phyloP scores from a whole-genome alignment of 2,329 filamentous ascomycete species.

The Bertia moriformis region DNA sequence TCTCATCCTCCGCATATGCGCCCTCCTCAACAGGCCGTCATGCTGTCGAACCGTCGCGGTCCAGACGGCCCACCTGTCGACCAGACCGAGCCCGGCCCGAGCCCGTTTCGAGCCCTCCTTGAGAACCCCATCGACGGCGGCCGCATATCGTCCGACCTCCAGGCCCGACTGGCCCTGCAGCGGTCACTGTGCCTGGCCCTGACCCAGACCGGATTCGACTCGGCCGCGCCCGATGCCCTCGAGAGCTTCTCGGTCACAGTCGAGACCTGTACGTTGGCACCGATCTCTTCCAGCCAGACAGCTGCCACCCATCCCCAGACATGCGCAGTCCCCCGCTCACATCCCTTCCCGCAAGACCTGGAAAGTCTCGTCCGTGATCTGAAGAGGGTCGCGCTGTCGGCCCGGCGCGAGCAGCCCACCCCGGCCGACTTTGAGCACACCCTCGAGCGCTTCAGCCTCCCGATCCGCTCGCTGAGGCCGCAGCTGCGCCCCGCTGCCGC shows the following conservation, averaged over 20 bases:
- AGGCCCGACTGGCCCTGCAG: constrained; percentile 27
- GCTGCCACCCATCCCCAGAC: neutral
- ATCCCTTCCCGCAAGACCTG: constrained; percentile 24
- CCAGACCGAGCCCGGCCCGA: too few species aligned
- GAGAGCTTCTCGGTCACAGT: constrained; percentile 40
- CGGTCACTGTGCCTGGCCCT: constrained; percentile 40
- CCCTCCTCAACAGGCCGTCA: too few species aligned
- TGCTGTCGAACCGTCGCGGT: too few species aligned
- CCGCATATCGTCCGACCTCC: neutral
- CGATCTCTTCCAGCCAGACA: neutral
- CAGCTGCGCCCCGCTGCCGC: constrained; percentile 43
- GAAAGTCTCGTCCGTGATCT: constrained; percentile 30
- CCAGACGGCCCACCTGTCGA: too few species aligned
- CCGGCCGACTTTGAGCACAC: constrained; percentile 42
- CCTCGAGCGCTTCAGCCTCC: constrained; percentile 34
- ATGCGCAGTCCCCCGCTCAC: constrained; percentile 6
- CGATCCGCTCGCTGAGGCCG: constrained; percentile 33
- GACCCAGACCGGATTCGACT: constrained; percentile 41
- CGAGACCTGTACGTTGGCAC: constrained; percentile 34
- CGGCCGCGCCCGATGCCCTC: constrained; percentile 37
- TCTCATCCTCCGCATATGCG: too few species aligned
- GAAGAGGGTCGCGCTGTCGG: constrained; percentile 27
- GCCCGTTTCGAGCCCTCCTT: too few species aligned
- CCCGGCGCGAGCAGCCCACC: constrained; percentile 35
- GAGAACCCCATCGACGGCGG: too few species aligned